Evolutionary conservation across 2,329 filamentous ascomycete species (phyloP).

Genomic region (Fusarium albidum): DNA sequence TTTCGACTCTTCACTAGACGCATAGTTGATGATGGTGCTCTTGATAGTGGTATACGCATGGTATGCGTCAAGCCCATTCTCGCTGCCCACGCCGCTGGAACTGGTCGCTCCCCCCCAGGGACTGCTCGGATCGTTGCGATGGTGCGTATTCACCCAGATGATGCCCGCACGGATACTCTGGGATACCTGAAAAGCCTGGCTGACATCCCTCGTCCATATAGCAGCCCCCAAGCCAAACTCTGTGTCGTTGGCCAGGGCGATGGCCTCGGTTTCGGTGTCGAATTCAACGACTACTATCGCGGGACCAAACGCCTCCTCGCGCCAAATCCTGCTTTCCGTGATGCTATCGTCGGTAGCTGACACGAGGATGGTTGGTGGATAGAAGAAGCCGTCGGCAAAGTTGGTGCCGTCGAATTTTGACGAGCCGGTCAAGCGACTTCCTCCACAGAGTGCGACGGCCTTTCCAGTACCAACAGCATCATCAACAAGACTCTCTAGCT

Average conservation of each 20-base stretch:
- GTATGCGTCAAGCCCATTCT: conserved; percentile 74
- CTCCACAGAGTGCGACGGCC: conserved; percentile 52
- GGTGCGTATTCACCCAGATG: conserved; percentile 68
- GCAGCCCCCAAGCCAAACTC: conserved; percentile 81
- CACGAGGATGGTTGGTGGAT: conserved; percentile 77
- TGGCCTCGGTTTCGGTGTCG: conserved; percentile 74
- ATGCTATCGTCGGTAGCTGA: conserved; percentile 64
- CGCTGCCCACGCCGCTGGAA: conserved; percentile 73
- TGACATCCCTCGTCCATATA: conserved; percentile 79
- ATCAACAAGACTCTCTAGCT: conserved; percentile 71
- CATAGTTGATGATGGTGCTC: conserved; percentile 76
- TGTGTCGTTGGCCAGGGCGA: conserved; percentile 75
- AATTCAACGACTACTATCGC: conserved; percentile 80
- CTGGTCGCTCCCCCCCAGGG: conserved; percentile 73
- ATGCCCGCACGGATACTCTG: conserved; percentile 74
- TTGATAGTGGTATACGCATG: conserved; percentile 67
- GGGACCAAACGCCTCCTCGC: conserved; percentile 85
- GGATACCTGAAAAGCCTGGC: conserved; percentile 77
- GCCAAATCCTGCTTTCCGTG: conserved; percentile 74
- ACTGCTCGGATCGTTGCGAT: conserved; percentile 75
- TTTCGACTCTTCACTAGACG: conserved; percentile 59
- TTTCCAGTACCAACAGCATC: conserved; percentile 66
- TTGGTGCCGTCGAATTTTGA: conserved; percentile 61
- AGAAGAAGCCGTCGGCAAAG: conserved; percentile 74
- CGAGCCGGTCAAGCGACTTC: conserved; percentile 54